Conservation (phyloP, 345 rosid genomes). For the Citrus reticulata region DNA sequence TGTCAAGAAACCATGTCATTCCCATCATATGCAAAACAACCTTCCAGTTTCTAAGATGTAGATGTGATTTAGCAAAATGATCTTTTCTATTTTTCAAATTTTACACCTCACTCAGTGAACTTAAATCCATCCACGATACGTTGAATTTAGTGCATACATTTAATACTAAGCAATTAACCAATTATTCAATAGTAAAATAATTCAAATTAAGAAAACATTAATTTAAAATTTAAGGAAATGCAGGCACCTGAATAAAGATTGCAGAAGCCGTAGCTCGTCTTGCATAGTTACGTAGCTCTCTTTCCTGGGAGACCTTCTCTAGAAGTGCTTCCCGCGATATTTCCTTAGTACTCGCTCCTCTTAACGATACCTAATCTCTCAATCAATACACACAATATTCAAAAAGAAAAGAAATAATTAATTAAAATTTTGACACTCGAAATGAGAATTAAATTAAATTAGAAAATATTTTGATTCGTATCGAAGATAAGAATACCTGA, state of each 20-base stretch:
- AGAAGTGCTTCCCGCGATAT: slow-evolving; percentile 89
- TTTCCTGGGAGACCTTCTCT: slow-evolving; percentile 74
- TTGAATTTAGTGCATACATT: background rate
- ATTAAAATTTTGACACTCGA: background rate
- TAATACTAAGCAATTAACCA: background rate
- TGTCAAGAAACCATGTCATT: slow-evolving; percentile 10
- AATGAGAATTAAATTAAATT: background rate
- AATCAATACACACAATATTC: slow-evolving; percentile 12
- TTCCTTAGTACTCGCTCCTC: slow-evolving; percentile 90
- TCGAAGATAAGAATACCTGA: slow-evolving; percentile 39
- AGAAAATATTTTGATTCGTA: background rate
- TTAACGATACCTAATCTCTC: slow-evolving; percentile 67
- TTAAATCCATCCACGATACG: background rate
- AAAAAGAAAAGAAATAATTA: background rate
- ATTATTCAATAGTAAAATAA: background rate
- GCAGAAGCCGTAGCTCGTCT: slow-evolving; percentile 75
- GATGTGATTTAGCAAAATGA: too few species aligned
- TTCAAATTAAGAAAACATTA: background rate
- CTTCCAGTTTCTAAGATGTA: background rate
- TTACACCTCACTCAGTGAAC: background rate
- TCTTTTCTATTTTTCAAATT: background rate
- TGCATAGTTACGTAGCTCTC: slow-evolving; percentile 76
- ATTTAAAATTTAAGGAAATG: background rate
- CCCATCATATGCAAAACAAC: background rate
- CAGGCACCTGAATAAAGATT: slow-evolving; percentile 56